These are phyloP conservation scores for Tagetes patula DNA, from an alignment of 129 eudicot genomes.

Conservation along the genomic window DNA sequence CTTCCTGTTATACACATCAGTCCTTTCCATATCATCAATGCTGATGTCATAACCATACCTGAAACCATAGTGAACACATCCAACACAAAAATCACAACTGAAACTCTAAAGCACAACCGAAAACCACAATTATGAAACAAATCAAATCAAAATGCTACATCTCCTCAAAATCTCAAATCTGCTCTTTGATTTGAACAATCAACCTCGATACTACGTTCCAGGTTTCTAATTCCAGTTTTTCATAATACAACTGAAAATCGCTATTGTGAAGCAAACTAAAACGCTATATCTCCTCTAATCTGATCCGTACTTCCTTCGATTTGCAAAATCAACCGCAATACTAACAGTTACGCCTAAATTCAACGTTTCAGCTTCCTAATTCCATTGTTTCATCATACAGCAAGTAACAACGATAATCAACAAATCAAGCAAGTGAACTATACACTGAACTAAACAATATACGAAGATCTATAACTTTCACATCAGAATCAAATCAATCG, in stretches of 20 bases:
- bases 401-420: background rate
- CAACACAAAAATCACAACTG: too few species aligned
- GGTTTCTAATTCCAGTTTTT: background rate
- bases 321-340: background rate
- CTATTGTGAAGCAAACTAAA: background rate
- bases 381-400: background rate
- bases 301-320: background rate
- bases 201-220: background rate
- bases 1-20: constrained; percentile 28
- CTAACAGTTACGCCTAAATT: background rate
- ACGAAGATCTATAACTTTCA: background rate
- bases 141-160: background rate
- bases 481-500: background rate
- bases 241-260: background rate
- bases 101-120: background rate
- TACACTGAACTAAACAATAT: background rate
- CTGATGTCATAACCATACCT: constrained; percentile 20
- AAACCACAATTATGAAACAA: background rate
- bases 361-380: background rate
- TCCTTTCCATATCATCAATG: constrained; percentile 28
- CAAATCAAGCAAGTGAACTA: constrained; percentile 4
- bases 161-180: background rate
- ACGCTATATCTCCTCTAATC: background rate
- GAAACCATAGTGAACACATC: background rate
- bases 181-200: background rate